Evolutionary conservation across 331 rosid genomes (phyloP).

Genomic region (Arachis monticola): DNA sequence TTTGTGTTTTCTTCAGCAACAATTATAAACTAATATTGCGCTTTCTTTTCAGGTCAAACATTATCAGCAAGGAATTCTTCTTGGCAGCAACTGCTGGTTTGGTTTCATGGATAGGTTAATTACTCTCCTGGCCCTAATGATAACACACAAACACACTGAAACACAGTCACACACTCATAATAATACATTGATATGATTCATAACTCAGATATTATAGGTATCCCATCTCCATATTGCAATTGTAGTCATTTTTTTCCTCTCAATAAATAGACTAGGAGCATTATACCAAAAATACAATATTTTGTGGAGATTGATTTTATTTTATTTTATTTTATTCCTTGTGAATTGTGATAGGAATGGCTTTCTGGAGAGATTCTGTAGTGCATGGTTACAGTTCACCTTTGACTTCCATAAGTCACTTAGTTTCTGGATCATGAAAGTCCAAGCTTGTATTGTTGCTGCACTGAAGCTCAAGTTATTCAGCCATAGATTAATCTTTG

Average conservation of each 20-base stretch:
- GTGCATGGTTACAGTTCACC: conserved; percentile 75
- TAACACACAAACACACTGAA: not conserved
- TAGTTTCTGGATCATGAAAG: conserved; percentile 63
- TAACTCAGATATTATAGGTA: not conserved
- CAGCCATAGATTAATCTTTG: not conserved
- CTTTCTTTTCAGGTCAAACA: conserved; percentile 64
- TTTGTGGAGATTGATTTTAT: not conserved
- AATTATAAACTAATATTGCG: conserved; percentile 24
- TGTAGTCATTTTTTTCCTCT: not conserved
- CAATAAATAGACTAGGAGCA: too few relatives aligned
- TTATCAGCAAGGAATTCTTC: conserved; percentile 81
- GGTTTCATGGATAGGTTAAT: conserved; percentile 77
- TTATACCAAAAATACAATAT: too few relatives aligned
- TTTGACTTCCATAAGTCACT: conserved; percentile 63
- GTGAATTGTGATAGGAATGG: conserved; percentile 55
- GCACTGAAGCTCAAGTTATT: conserved; percentile 1
- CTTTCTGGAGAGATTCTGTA: conserved; percentile 84
- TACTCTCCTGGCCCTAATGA: conserved; percentile 28
- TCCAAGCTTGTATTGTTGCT: conserved; percentile 41
- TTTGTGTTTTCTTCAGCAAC: conserved; percentile 30
- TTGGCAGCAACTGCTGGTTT: conserved; percentile 75
- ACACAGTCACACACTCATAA: not conserved
- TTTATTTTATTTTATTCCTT: not conserved
- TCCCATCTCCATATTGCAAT: not conserved
- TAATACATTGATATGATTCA: too few relatives aligned